A percentile compares a stretch with the other conserved stretches of the same genome.
Evolutionary conservation across 495 filamentous ascomycete species (phyloP).

Genomic region (Trichoderma erinaceum): DNA sequence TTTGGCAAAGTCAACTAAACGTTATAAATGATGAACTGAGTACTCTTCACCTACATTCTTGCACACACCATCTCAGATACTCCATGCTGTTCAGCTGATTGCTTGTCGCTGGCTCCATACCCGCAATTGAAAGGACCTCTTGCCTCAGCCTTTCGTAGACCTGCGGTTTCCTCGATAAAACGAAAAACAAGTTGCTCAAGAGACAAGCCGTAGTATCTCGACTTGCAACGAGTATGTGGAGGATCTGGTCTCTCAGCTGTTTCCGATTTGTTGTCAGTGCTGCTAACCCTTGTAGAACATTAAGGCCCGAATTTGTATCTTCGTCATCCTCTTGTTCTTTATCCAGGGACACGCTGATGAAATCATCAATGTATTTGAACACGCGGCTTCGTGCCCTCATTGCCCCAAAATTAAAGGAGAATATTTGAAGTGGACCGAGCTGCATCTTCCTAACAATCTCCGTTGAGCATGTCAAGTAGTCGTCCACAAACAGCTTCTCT

Average conservation of each 20-base stretch:
- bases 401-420: slow-evolving; percentile 15
- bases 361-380: slow-evolving; percentile 27
- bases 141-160: slow-evolving; percentile 41
- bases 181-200: slow-evolving; percentile 38
- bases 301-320: slow-evolving; percentile 21
- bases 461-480: slow-evolving; percentile 29
- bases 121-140: slow-evolving; percentile 47
- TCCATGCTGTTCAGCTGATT: slow-evolving; percentile 58
- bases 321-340: slow-evolving; percentile 19
- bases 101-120: slow-evolving; percentile 50
- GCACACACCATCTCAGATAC: slow-evolving; percentile 43
- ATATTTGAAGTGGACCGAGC: slow-evolving; percentile 20
- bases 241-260: slow-evolving; percentile 40
- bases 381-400: slow-evolving; percentile 16
- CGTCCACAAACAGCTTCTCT: slow-evolving; percentile 24
- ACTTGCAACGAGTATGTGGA: slow-evolving; percentile 48
- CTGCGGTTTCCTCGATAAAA: slow-evolving; percentile 38
- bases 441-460: slow-evolving; percentile 21
- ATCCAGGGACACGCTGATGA: slow-evolving; percentile 27
- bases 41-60: slow-evolving; percentile 25
- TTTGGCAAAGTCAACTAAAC: slow-evolving; percentile 44
- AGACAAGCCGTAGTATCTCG: slow-evolving; percentile 55
- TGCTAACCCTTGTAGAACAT: slow-evolving; percentile 40
- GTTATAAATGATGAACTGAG: neutral
- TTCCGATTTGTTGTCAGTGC: slow-evolving; percentile 31